Evolutionary conservation across 2,329 filamentous ascomycete species (phyloP).

Genomic region (Talaromyces piceae): DNA sequence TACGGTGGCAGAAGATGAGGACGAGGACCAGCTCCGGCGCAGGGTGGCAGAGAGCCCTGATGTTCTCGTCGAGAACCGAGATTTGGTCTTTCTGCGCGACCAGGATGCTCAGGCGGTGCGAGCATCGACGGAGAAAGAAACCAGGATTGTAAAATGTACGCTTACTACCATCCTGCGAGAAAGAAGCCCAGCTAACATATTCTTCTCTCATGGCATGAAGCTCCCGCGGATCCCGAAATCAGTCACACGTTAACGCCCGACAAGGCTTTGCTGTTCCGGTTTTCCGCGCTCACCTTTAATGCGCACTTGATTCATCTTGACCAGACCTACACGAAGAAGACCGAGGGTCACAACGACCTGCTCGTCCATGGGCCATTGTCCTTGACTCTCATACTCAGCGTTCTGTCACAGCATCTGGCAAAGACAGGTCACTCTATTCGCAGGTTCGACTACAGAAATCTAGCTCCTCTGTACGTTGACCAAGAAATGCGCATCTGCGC

Average conservation of each 20-base stretch:
- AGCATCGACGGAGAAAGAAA: slow-evolving; percentile 17
- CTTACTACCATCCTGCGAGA: slow-evolving; percentile 12
- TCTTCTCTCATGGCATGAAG: slow-evolving; percentile 23
- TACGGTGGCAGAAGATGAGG: slow-evolving; percentile 30
- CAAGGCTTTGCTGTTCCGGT: slow-evolving; percentile 71
- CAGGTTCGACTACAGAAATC: slow-evolving; percentile 68
- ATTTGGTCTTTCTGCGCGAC: slow-evolving; percentile 57
- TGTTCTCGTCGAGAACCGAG: slow-evolving; percentile 50
- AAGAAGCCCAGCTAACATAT: slow-evolving; percentile 15
- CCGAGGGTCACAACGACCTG: slow-evolving; percentile 67
- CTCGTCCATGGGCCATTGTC: slow-evolving; percentile 84
- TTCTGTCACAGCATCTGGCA: slow-evolving; percentile 51
- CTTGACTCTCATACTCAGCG: slow-evolving; percentile 66
- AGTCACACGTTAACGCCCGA: slow-evolving; percentile 58
- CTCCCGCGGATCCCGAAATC: slow-evolving; percentile 47
- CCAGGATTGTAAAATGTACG: slow-evolving; percentile 31
- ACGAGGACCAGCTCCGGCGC: slow-evolving; percentile 26
- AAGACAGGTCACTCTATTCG: slow-evolving; percentile 36
- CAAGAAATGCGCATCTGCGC: slow-evolving; percentile 66
- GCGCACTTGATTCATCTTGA: slow-evolving; percentile 88
- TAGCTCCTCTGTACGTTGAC: slow-evolving; percentile 70
- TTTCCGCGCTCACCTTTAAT: slow-evolving; percentile 86
- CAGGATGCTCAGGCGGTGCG: slow-evolving; percentile 31
- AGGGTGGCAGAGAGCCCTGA: slow-evolving; percentile 39
- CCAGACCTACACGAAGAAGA: slow-evolving; percentile 56